Conservation (phyloP, 2,329 filamentous ascomycete species). For the Shiraia bambusicola region DNA sequence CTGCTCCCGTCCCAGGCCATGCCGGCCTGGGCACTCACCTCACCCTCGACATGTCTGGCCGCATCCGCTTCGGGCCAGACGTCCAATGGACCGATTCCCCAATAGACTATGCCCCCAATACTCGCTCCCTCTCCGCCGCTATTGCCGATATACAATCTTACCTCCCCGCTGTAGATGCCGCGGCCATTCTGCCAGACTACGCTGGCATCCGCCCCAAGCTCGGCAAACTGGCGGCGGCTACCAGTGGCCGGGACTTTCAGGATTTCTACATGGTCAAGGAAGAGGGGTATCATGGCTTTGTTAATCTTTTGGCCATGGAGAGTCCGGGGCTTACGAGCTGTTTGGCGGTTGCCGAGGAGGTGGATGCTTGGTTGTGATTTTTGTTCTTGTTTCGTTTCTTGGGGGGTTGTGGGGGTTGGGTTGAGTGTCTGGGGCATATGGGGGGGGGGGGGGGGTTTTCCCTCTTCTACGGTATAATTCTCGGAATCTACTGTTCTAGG, state of each 20-base stretch:
- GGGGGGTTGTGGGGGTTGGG: no score
- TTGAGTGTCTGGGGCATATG: no score
- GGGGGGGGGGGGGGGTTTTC: no score
- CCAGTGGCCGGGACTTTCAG: slow-evolving; percentile 65
- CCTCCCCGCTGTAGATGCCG: slow-evolving; percentile 69
- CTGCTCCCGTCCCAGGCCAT: slow-evolving; percentile 76
- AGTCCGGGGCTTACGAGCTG: slow-evolving; percentile 87
- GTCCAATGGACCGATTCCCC: slow-evolving; percentile 85
- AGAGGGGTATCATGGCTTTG: slow-evolving; percentile 75
- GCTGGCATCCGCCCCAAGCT: slow-evolving; percentile 91
- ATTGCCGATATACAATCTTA: slow-evolving; percentile 75
- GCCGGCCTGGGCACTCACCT: slow-evolving; percentile 90
- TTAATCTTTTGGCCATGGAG: slow-evolving; percentile 91
- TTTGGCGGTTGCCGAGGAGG: slow-evolving; percentile 81
- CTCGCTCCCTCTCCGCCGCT: slow-evolving; percentile 64
- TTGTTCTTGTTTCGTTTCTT: no score
- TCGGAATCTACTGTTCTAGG: no score
- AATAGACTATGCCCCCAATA: slow-evolving; percentile 67
- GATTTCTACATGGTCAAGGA: slow-evolving; percentile 83
- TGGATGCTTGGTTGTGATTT: slow-evolving; percentile 60
- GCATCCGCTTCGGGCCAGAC: slow-evolving; percentile 89
- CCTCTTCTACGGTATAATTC: no score
- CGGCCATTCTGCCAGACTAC: slow-evolving; percentile 75
- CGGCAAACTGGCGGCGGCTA: slow-evolving; percentile 62
- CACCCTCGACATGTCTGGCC: slow-evolving; percentile 82